Percentiles rank a stretch among this genome's conserved stretches.
Conservation (phyloP, 805 yeast genomes). For the Kodamaea lidongshanica region DNA sequence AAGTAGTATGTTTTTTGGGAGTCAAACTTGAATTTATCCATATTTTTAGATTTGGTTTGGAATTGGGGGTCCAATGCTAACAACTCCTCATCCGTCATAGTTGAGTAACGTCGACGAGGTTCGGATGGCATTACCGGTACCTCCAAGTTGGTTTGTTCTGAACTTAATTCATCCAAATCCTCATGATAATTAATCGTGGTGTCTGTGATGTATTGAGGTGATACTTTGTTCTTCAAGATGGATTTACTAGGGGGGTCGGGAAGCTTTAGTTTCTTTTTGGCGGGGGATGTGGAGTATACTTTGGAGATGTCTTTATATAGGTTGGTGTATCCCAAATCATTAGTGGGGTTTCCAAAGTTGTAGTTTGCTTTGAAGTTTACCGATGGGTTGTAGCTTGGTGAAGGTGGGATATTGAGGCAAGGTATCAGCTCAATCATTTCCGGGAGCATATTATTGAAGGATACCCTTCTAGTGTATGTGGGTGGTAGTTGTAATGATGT, state of each 20-base stretch:
- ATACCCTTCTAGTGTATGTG: constrained; percentile 38
- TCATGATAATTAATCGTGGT: constrained; percentile 15
- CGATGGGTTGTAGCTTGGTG: neutral
- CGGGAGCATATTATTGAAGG: constrained; percentile 39
- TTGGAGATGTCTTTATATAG: constrained; percentile 15
- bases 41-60: constrained; percentile 27
- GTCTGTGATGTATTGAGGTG: constrained; percentile 18
- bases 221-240: constrained; percentile 34
- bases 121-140: constrained; percentile 5
- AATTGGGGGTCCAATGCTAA: constrained; percentile 51
- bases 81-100: constrained; percentile 50
- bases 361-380: constrained; percentile 7
- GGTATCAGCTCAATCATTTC: no score
- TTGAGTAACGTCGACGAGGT: constrained; percentile 39
- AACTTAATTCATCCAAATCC: constrained; percentile 14
- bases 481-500: no score
- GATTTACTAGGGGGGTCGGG: constrained; percentile 33
- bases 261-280: constrained; percentile 13
- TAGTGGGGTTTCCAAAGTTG: constrained; percentile 1
- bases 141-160: constrained; percentile 9
- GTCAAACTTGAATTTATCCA: constrained; percentile 42
- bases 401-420: no score
- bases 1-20: constrained; percentile 24
- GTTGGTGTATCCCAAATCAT: constrained; percentile 15
- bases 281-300: constrained; percentile 10